A percentile compares a stretch with the other conserved stretches of the same genome.
Conservation (phyloP, 164 flowering plant species). For the Protea cynaroides region DNA sequence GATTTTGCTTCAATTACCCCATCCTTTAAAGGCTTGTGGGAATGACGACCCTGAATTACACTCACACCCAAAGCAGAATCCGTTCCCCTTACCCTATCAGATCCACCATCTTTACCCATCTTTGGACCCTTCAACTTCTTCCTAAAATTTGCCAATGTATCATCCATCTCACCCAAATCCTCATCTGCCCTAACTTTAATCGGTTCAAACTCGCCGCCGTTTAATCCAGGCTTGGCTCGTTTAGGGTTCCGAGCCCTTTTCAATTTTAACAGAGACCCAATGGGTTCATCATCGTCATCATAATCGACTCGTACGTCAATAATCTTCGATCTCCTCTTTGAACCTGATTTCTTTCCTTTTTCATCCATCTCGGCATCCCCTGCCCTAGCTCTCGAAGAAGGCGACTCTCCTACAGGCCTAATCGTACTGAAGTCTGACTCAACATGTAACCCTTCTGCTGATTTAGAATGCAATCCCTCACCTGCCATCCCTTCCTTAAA, state of each 20-base stretch:
- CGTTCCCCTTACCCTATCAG: conserved; percentile 15
- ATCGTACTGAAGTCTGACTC: conserved; percentile 19
- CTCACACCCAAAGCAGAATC: conserved; percentile 6
- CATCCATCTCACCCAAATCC: conserved; percentile 58
- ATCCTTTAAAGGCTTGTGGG: conserved; percentile 9
- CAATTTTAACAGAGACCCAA: conserved; percentile 47
- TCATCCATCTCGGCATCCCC: conserved; percentile 31
- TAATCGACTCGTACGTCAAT: conserved; percentile 29
- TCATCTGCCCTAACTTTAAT: conserved; percentile 25
- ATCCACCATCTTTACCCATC: conserved; percentile 31
- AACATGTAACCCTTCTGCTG: conserved; percentile 15
- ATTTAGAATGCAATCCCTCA: conserved; percentile 16
- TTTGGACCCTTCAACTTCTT: conserved; percentile 65
- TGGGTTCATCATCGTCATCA: conserved; percentile 62
- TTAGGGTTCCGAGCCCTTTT: conserved; percentile 40
- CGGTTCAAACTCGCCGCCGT: conserved; percentile 21
- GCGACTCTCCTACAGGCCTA: conserved; percentile 15
- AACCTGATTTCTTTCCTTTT: conserved; percentile 31
- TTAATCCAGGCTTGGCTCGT: conserved; percentile 35
- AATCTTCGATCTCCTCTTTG: conserved; percentile 30
- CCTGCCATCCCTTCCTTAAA: conserved; percentile 20
- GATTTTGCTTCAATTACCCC: conserved; percentile 17
- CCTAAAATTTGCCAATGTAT: conserved; percentile 66
- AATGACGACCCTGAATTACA: conserved; percentile 10
- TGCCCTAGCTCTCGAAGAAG: conserved; percentile 19